A percentile compares a stretch with the other conserved stretches of the same genome.
phyloP scores from a whole-genome alignment of 1,284 basidiomycete species.

The Boletus sp. region DNA sequence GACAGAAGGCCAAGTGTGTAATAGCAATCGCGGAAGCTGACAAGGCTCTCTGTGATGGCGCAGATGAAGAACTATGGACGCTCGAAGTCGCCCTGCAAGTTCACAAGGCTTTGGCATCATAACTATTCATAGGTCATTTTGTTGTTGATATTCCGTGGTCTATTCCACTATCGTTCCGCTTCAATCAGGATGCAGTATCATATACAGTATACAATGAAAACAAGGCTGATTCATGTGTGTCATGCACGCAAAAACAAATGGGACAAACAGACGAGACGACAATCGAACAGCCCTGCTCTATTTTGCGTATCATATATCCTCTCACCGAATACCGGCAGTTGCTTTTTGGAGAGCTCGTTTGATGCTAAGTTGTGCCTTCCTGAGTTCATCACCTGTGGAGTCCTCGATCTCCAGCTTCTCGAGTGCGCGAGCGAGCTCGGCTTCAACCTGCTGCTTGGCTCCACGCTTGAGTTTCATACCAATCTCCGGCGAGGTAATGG shows the following conservation, averaged over 20 bases:
- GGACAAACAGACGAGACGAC: slow-evolving; percentile 10
- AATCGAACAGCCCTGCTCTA: slow-evolving; percentile 15
- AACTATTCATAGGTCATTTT: background rate
- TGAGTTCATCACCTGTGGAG: slow-evolving; percentile 87
- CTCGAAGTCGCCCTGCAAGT: slow-evolving; percentile 83
- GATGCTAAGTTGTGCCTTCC: slow-evolving; percentile 89
- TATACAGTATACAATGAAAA: slow-evolving; percentile 2
- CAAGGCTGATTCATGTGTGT: slow-evolving; percentile 13
- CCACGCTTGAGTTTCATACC: slow-evolving; percentile 97
- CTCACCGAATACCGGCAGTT: slow-evolving; percentile 78
- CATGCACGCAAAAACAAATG: slow-evolving; percentile 8
- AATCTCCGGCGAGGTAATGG: slow-evolving; percentile 92
- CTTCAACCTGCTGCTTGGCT: slow-evolving; percentile 89
- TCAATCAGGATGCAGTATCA: background rate
- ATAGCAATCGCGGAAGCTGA: slow-evolving; percentile 93
- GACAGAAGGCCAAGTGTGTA: slow-evolving; percentile 82
- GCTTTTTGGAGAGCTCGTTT: slow-evolving; percentile 97
- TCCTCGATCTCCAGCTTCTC: slow-evolving; percentile 98
- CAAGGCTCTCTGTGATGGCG: slow-evolving; percentile 95
- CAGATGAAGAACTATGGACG: slow-evolving; percentile 97
- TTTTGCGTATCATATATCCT: slow-evolving; percentile 12
- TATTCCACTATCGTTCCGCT: background rate
- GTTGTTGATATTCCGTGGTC: background rate
- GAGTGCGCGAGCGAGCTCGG: slow-evolving; percentile 92
- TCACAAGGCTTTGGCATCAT: slow-evolving; percentile 55